A percentile compares a stretch with the other conserved stretches of the same genome.
Evolutionary conservation across 148 eudicot species (phyloP).

Genomic region (Vaccinium vitisidaea): DNA sequence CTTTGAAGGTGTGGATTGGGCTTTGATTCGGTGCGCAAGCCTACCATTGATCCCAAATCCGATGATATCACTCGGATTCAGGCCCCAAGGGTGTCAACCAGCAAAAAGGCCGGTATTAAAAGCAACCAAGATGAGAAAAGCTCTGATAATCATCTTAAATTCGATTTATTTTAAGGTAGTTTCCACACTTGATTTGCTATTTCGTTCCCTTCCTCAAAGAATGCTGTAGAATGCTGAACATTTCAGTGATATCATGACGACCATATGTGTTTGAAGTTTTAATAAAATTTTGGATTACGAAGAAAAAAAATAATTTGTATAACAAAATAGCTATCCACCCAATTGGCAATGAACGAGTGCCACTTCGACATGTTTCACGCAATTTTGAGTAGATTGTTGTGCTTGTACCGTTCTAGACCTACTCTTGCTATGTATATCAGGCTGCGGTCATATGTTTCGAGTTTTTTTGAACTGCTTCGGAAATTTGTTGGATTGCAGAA

Average conservation of each 20-base stretch:
- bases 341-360: neutral
- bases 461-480: conserved; percentile 24
- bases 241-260: neutral
- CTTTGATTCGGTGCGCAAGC: conserved; percentile 85
- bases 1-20: conserved; percentile 97
- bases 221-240: conserved; percentile 4
- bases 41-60: conserved; percentile 88
- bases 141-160: conserved; percentile 20
- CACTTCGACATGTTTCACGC: neutral
- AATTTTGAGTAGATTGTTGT: neutral
- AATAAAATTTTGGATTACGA: too few relatives aligned
- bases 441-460: conserved; percentile 7
- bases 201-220: conserved; percentile 12
- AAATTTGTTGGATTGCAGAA: conserved; percentile 25
- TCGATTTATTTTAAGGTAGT: neutral
- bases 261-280: neutral
- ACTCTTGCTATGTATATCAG: neutral
- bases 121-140: conserved; percentile 46
- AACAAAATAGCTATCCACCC: neutral
- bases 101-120: conserved; percentile 43
- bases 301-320: neutral
- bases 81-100: conserved; percentile 33
- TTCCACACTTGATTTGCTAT: conserved; percentile 15
- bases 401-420: neutral
- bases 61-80: conserved; percentile 55